Conservation (phyloP, 306 rosid species). For the Leucaena leucocephala region DNA sequence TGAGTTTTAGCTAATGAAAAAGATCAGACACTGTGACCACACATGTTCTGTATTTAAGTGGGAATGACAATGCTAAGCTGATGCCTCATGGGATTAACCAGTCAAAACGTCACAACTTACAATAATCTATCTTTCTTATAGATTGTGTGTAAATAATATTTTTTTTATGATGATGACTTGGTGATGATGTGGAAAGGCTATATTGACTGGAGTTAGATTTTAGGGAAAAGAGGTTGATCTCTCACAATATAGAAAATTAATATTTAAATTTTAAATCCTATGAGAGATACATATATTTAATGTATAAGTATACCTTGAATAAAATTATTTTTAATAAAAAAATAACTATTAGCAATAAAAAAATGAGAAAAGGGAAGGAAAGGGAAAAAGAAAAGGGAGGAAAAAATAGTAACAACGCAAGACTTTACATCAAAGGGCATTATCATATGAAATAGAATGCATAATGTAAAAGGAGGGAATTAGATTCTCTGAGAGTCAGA, state of each 20-base stretch:
- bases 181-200: too few species aligned
- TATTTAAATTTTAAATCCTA: too few species aligned
- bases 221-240: too few species aligned
- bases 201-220: too few species aligned
- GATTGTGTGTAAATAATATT: not conserved
- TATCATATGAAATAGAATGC: conserved; percentile 9
- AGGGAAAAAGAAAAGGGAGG: not conserved
- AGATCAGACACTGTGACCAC: conserved; percentile 34
- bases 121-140: not conserved
- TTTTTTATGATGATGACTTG: not conserved
- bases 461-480: conserved; percentile 45
- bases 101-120: conserved; percentile 5
- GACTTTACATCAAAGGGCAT: conserved; percentile 33
- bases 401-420: conserved; percentile 10
- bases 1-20: conserved; percentile 31
- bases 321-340: too few species aligned
- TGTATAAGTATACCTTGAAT: too few species aligned
- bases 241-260: too few species aligned
- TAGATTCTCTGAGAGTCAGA: conserved; percentile 48
- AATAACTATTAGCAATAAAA: not conserved
- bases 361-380: not conserved
- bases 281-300: too few species aligned
- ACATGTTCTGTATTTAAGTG: conserved; percentile 10
- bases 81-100: not conserved
- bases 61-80: not conserved